A percentile compares a stretch with the other conserved stretches of the same genome.
Conservation (phyloP, 2,329 filamentous ascomycete species). For the Pyricularia pennisetigena region DNA sequence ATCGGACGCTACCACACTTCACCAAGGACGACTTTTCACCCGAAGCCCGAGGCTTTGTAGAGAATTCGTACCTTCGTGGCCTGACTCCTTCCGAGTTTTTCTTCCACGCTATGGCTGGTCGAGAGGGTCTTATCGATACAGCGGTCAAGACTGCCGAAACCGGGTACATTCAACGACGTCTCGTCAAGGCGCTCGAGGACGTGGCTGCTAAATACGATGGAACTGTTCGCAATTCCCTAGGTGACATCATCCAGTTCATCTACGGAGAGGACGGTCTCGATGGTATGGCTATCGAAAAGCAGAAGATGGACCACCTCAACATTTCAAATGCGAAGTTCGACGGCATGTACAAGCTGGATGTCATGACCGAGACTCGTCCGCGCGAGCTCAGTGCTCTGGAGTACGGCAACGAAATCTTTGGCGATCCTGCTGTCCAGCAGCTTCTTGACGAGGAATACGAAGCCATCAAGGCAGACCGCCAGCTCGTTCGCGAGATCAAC, state of each 20-base stretch:
- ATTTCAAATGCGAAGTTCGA: conserved; percentile 71
- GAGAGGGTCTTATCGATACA: conserved; percentile 98
- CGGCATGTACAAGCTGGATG: conserved; percentile 73
- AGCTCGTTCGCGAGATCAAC: conserved; percentile 61
- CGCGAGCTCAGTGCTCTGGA: conserved; percentile 67
- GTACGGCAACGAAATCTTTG: conserved; percentile 75
- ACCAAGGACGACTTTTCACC: conserved; percentile 99
- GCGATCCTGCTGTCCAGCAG: conserved; percentile 78
- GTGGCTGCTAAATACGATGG: conserved; percentile 97
- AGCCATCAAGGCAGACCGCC: conserved; percentile 62
- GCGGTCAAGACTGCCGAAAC: conserved; percentile 99
- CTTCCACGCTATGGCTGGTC: conserved; percentile 99
- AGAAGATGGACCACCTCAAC: conserved; percentile 77
- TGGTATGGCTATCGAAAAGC: conserved; percentile 86
- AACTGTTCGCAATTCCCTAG: conserved; percentile 91
- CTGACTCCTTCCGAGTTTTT: conserved; percentile 95
- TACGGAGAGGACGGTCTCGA: conserved; percentile 97
- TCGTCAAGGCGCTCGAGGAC: conserved; percentile 97
- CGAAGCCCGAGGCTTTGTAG: conserved; percentile 92
- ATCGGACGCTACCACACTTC: conserved; percentile 92
- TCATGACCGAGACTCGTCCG: conserved; percentile 56
- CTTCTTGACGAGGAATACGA: conserved; percentile 87
- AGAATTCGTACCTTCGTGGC: conserved; percentile 96
- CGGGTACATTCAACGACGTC: conserved; percentile 95
- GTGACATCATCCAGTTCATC: conserved; percentile 92